These are phyloP conservation scores for Aspergillus cavernicola DNA, from an alignment of 495 filamentous ascomycete species.

Conservation along the genomic window DNA sequence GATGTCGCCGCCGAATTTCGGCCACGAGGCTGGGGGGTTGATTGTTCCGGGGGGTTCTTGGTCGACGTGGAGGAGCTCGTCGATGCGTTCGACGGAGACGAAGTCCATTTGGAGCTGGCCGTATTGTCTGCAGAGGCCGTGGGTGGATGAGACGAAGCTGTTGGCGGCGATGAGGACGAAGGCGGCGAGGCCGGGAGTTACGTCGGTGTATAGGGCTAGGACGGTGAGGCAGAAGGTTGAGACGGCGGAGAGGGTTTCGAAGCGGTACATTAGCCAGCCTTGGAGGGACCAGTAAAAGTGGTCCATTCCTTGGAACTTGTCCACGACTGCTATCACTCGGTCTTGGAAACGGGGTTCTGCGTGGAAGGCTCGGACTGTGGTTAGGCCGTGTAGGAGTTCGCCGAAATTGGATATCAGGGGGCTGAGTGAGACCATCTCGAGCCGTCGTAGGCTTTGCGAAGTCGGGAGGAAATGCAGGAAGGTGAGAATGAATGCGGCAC, in stretches of 20 bases:
- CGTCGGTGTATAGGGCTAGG: conserved; percentile 63
- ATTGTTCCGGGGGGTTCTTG: conserved; percentile 64
- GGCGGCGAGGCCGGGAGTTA: conserved; percentile 69
- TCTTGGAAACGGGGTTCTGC: conserved; percentile 72
- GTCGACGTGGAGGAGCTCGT: conserved; percentile 71
- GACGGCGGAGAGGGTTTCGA: conserved; percentile 63
- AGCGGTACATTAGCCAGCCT: conserved; percentile 76
- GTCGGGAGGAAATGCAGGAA: conserved; percentile 74
- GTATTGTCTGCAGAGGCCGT: conserved; percentile 68
- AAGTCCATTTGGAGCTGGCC: conserved; percentile 86
- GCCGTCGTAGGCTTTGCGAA: conserved; percentile 73
- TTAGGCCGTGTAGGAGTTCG: conserved; percentile 70
- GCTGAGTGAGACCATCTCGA: conserved; percentile 80
- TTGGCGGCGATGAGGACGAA: conserved; percentile 56
- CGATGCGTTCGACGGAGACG: conserved; percentile 78
- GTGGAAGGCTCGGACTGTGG: conserved; percentile 72
- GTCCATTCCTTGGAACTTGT: conserved; percentile 86
- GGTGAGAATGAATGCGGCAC: conserved; percentile 57
- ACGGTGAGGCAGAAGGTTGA: conserved; percentile 69
- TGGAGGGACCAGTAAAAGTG: conserved; percentile 90
- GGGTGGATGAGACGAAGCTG: conserved; percentile 60
- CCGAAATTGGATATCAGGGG: conserved; percentile 85
- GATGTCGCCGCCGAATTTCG: conserved; percentile 62
- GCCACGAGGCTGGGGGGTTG: conserved; percentile 72
- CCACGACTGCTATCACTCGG: conserved; percentile 68